phyloP scores from a whole-genome alignment of 140 eudicot genomes.

The Flaveria floridana region DNA sequence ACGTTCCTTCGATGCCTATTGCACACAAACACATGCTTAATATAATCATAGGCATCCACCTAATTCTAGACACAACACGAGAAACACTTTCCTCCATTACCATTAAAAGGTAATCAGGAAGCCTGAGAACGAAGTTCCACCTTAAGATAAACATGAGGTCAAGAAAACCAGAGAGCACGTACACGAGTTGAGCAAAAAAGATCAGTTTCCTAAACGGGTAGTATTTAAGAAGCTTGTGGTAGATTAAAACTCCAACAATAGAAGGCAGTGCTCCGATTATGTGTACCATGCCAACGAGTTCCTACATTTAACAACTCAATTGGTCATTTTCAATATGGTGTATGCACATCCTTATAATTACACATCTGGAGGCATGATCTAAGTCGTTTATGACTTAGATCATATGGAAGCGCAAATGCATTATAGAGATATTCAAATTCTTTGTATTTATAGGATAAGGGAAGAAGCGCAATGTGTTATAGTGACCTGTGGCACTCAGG shows the following conservation, averaged over 20 bases:
- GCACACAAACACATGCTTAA: constrained; percentile 58
- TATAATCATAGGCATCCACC: constrained; percentile 72
- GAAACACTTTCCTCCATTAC: constrained; percentile 48
- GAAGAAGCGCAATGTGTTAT: too few relatives aligned
- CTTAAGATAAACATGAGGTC: constrained; percentile 58
- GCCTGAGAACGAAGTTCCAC: constrained; percentile 46
- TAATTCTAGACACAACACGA: constrained; percentile 38
- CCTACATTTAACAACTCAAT: constrained; percentile 34
- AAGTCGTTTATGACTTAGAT: background rate
- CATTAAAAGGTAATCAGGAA: constrained; percentile 60
- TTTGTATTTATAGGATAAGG: too few relatives aligned
- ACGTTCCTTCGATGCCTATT: constrained; percentile 67
- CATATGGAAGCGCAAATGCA: too few relatives aligned
- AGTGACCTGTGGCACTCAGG: too few relatives aligned
- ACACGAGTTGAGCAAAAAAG: constrained; percentile 58
- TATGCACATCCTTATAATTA: background rate
- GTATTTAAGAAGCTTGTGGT: constrained; percentile 56
- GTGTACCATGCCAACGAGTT: constrained; percentile 54
- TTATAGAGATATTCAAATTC: too few relatives aligned
- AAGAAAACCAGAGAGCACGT: constrained; percentile 52
- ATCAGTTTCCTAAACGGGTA: constrained; percentile 45
- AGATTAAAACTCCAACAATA: constrained; percentile 57
- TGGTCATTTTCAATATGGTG: background rate
- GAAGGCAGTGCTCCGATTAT: constrained; percentile 64
- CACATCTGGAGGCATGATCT: background rate